Evolutionary conservation across 495 filamentous ascomycete species (phyloP).

Genomic region (Penicillium waksmanii): DNA sequence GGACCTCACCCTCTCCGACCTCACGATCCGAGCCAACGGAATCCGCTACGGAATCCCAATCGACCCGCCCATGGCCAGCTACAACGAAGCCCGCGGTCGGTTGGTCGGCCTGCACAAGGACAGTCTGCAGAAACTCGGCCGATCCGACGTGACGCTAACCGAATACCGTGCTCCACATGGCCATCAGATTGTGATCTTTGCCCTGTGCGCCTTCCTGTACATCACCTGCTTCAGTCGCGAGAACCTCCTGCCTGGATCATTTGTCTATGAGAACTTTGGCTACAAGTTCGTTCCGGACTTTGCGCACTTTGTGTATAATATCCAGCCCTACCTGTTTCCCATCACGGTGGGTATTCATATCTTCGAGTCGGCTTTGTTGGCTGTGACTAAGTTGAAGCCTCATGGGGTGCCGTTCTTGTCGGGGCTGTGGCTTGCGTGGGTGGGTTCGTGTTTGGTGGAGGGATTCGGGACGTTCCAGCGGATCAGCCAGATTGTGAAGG

Average conservation of each 20-base stretch:
- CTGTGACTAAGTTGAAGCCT: constrained; percentile 51
- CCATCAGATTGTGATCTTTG: constrained; percentile 45
- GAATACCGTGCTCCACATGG: constrained; percentile 55
- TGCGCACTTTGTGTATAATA: constrained; percentile 50
- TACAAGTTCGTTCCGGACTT: constrained; percentile 50
- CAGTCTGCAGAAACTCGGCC: constrained; percentile 54
- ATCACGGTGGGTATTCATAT: constrained; percentile 57
- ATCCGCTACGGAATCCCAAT: constrained; percentile 60
- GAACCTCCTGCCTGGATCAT: constrained; percentile 60
- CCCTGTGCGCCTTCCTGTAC: constrained; percentile 46
- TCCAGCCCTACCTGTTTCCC: constrained; percentile 50
- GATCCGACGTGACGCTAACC: constrained; percentile 59
- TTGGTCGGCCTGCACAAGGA: constrained; percentile 71
- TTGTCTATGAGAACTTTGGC: constrained; percentile 52
- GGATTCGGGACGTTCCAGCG: constrained; percentile 57
- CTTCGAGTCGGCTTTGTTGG: constrained; percentile 55
- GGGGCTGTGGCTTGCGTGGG: constrained; percentile 65
- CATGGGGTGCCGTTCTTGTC: constrained; percentile 58
- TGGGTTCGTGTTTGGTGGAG: constrained; percentile 60
- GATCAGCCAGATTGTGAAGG: constrained; percentile 58
- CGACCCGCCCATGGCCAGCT: constrained; percentile 61
- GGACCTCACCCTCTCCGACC: constrained; percentile 59
- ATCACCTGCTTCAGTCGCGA: constrained; percentile 46
- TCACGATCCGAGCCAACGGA: constrained; percentile 56
- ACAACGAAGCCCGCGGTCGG: constrained; percentile 63